Base-by-base conservation (phyloP, 148 eudicot genomes). In the Fagopyrum esculentum region DNA sequence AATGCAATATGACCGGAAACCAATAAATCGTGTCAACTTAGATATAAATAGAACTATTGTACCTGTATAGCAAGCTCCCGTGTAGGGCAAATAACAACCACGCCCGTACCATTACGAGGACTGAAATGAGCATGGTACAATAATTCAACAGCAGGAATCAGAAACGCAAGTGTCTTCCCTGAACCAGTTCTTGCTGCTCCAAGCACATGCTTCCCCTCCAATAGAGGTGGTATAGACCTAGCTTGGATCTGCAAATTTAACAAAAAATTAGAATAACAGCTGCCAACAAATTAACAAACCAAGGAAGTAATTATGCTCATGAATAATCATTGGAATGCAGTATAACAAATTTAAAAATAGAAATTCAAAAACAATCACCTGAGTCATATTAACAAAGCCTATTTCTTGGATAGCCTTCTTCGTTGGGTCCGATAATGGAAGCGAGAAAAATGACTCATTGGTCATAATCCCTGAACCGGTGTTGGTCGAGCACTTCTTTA, bases 161-260 rank as follows among this genome's bases (percentile, higher is more conserved):
- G 85, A 81, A 95, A 95, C 13, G 99, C 99, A 80, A 92, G 97
- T 69, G 99, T 95, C 84, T 92, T 95, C 50, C 99, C 99, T 10
- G 99, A 92, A 82, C 99, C 99, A 51, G 99, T 95, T 77, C 99
- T 90, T 73, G 99, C 99, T 78, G 99, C 99, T 77, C 99, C 99
- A 81, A 95, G 96, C 75, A 95, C 91, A 84, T 95, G 96, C 83
- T 87, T 89, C 17, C 93, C 96, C 84, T 89, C 94, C 77, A 92
- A 68, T 44, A 95, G 92, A 49, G 92, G 92, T 40, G 97, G 93
- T 79, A 95, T 92, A 13, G 96, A 61, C 78, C 94, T 80, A 43
- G 99, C 92, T 92, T 95, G 99, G 77, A 95, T 92, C 97, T 95
- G 72, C 75, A 80, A 30, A 55, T 61, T 59, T 59, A 9, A 19